Conservation (phyloP, 2,329 filamentous ascomycete species). For the Lachnellula arida region DNA sequence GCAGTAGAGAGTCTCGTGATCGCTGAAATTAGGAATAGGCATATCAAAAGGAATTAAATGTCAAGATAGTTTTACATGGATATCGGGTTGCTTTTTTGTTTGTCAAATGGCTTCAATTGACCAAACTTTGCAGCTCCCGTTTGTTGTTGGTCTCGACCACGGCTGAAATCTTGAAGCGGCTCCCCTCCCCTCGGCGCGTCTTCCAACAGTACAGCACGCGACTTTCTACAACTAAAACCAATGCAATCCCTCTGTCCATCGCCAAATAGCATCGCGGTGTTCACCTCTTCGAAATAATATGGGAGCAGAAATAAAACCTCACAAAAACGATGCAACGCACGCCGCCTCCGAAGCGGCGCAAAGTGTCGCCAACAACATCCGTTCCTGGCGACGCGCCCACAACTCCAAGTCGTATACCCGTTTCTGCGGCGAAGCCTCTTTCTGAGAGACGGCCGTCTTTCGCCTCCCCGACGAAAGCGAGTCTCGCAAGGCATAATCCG, state of each 20-base stretch:
- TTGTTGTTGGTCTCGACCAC: not conserved
- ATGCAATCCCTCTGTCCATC: not conserved
- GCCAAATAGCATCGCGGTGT: not conserved
- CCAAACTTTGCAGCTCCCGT: not conserved
- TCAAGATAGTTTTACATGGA: too few relatives aligned
- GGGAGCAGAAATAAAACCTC: conserved; percentile 5
- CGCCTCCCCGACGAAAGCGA: conserved; percentile 63
- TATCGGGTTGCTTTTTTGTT: too few relatives aligned
- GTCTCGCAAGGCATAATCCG: conserved; percentile 56
- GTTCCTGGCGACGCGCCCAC: conserved; percentile 39
- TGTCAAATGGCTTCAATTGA: not conserved
- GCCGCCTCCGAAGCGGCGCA: conserved; percentile 60
- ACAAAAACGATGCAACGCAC: conserved; percentile 42
- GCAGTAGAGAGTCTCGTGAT: conserved; percentile 13
- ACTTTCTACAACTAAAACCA: conserved; percentile 7
- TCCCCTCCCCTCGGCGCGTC: conserved; percentile 2
- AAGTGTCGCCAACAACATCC: conserved; percentile 52
- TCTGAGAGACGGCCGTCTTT: conserved; percentile 48
- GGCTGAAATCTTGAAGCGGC: too few relatives aligned
- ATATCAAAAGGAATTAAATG: not conserved
- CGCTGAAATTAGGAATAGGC: not conserved
- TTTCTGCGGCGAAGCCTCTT: conserved; percentile 25
- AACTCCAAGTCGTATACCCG: conserved; percentile 33
- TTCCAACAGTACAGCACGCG: conserved; percentile 15
- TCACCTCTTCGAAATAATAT: conserved; percentile 7